phyloP scores from a whole-genome alignment of 1,284 basidiomycete genomes.

The Ustilago nuda region DNA sequence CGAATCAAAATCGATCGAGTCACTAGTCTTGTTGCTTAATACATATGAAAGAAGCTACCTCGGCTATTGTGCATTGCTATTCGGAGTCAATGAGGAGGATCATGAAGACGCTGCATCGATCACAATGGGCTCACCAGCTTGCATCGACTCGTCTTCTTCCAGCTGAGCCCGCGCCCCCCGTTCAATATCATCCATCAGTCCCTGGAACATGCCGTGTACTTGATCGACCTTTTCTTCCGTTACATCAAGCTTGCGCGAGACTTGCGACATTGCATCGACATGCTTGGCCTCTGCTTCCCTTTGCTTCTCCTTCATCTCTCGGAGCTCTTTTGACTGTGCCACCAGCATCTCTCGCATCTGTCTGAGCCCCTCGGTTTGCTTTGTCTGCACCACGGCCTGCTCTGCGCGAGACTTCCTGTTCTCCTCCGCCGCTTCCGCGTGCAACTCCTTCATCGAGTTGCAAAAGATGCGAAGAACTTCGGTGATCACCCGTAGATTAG shows the following conservation, averaged over 20 bases:
- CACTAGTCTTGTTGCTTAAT: neutral
- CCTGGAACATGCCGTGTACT: slow-evolving; percentile 13
- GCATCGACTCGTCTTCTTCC: slow-evolving; percentile 16
- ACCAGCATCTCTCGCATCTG: slow-evolving; percentile 2
- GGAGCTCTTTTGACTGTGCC: neutral
- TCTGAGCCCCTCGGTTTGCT: neutral
- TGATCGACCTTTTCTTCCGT: slow-evolving; percentile 3
- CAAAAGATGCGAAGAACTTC: slow-evolving; percentile 38
- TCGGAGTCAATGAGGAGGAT: neutral
- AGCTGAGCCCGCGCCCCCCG: slow-evolving; percentile 28
- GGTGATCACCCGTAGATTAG: slow-evolving; percentile 25
- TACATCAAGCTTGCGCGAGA: slow-evolving; percentile 8
- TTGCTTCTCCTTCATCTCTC: neutral
- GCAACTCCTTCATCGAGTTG: slow-evolving; percentile 17
- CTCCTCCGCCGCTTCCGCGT: slow-evolving; percentile 2
- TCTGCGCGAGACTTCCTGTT: neutral
- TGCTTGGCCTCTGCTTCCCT: neutral
- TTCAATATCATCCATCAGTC: slow-evolving; percentile 30
- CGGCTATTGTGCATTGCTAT: neutral
- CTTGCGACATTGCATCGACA: neutral
- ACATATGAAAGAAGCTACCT: neutral
- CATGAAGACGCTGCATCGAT: slow-evolving; percentile 6
- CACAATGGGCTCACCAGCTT: neutral
- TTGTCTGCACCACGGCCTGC: slow-evolving; percentile 8
- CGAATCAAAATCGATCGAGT: neutral